Conservation (phyloP, 2,329 filamentous ascomycete species). For the Epichloe typhina region DNA sequence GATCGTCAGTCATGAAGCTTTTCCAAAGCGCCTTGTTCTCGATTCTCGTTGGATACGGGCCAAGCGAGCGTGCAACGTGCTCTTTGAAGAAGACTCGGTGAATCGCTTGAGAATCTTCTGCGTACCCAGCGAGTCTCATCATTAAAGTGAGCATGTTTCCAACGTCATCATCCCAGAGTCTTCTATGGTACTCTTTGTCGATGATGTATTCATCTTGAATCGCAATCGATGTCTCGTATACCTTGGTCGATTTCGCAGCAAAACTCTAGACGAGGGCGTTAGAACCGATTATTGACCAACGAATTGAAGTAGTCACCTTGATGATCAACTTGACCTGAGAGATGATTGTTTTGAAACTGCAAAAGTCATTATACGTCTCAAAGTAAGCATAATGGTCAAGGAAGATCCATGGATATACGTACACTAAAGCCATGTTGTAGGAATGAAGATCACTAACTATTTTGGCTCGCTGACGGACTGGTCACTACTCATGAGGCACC, state of each 20-base stretch:
- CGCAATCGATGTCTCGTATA: background rate
- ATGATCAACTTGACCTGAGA: background rate
- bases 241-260: background rate
- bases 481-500: background rate
- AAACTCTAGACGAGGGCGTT: background rate
- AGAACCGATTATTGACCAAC: background rate
- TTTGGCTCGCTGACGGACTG: background rate
- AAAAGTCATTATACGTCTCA: background rate
- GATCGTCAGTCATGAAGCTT: constrained; percentile 28
- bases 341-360: background rate
- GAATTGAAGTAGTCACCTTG: background rate
- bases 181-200: background rate
- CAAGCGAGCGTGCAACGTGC: background rate
- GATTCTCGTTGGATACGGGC: background rate
- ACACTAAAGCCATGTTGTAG: background rate
- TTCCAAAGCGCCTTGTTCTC: constrained; percentile 12
- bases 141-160: background rate
- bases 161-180: background rate
- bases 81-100: background rate
- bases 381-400: background rate
- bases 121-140: background rate
- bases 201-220: background rate
- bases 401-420: background rate
- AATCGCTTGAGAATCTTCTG: background rate
- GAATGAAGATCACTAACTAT: background rate